phyloP scores from a whole-genome alignment of 2,329 filamentous ascomycete genomes.

The Talaromyces funiculosus region DNA sequence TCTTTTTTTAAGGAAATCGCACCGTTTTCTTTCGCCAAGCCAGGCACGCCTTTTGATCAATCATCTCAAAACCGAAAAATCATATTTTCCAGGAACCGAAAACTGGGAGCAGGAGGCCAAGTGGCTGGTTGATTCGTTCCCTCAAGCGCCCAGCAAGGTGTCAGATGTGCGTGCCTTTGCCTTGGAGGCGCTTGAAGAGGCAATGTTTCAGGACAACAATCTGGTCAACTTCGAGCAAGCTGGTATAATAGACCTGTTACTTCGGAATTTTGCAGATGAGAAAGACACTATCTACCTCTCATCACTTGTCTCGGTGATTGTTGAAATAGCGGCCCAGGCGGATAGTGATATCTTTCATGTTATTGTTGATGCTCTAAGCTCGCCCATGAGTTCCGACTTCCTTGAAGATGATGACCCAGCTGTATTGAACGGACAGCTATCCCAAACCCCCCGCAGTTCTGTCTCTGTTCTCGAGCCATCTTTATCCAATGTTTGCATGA shows the following conservation, averaged over 20 bases:
- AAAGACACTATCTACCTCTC: constrained; percentile 35
- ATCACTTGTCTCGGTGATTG: constrained; percentile 35
- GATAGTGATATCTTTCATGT: constrained; percentile 29
- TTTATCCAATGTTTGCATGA: constrained; percentile 59
- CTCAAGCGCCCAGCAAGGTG: constrained; percentile 33
- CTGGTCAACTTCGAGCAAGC: constrained; percentile 28
- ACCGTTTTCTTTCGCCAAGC: constrained; percentile 32
- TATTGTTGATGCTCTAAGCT: constrained; percentile 29
- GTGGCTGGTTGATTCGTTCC: constrained; percentile 32
- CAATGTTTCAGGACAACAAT: constrained; percentile 28
- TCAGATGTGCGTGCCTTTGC: constrained; percentile 37
- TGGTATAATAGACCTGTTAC: constrained; percentile 28
- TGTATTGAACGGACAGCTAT: constrained; percentile 16
- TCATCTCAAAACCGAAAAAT: constrained; percentile 27
- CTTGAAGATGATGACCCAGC: constrained; percentile 25
- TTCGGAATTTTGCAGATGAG: constrained; percentile 33
- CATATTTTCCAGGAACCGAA: constrained; percentile 30
- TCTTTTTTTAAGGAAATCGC: constrained; percentile 31
- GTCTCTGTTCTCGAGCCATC: constrained; percentile 28
- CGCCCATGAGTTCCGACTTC: constrained; percentile 32
- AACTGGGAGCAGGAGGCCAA: constrained; percentile 31
- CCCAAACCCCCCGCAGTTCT: constrained; percentile 26
- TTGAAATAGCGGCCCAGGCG: constrained; percentile 27
- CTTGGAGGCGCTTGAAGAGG: constrained; percentile 36
- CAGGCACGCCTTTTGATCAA: constrained; percentile 36